A percentile compares a stretch with the other conserved stretches of the same genome.
These are phyloP conservation scores for Flaveria bidentis DNA, from an alignment of 129 eudicot species.

Conservation along the genomic window DNA sequence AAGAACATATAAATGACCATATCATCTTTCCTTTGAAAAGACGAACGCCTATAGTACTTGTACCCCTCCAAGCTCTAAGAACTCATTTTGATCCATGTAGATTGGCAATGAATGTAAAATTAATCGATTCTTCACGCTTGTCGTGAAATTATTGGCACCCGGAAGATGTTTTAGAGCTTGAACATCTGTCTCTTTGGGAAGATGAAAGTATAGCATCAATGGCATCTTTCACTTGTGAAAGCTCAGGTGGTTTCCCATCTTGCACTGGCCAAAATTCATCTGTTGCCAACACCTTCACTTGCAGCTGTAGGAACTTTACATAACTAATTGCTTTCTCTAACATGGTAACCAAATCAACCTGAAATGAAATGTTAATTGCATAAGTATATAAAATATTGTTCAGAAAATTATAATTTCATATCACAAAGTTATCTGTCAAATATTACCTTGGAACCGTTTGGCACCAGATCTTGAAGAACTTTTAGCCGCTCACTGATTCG, in stretches of 20 bases:
- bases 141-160: neutral
- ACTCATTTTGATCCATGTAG: too few species aligned
- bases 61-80: too few species aligned
- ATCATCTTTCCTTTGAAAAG: too few species aligned
- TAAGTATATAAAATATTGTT: neutral
- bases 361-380: slow-evolving; percentile 3
- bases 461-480: slow-evolving; percentile 90
- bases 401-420: neutral
- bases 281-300: slow-evolving; percentile 99
- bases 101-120: too few species aligned
- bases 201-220: slow-evolving; percentile 89
- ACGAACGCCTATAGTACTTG: too few species aligned
- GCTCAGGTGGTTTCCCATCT: slow-evolving; percentile 94
- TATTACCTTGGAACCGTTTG: slow-evolving; percentile 93
- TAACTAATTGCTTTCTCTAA: slow-evolving; percentile 92
- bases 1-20: too few species aligned
- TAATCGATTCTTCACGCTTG: neutral
- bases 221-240: slow-evolving; percentile 88
- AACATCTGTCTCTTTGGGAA: slow-evolving; percentile 62
- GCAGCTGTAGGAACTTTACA: slow-evolving; percentile 94
- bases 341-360: slow-evolving; percentile 99
- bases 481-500: slow-evolving; percentile 89
- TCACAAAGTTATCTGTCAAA: neutral
- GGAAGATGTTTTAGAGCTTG: slow-evolving; percentile 49
- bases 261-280: slow-evolving; percentile 98